These are phyloP conservation scores for Parietichytrium sp. DNA, from an alignment of 108 stramenopile genomes.

Conservation along the genomic window DNA sequence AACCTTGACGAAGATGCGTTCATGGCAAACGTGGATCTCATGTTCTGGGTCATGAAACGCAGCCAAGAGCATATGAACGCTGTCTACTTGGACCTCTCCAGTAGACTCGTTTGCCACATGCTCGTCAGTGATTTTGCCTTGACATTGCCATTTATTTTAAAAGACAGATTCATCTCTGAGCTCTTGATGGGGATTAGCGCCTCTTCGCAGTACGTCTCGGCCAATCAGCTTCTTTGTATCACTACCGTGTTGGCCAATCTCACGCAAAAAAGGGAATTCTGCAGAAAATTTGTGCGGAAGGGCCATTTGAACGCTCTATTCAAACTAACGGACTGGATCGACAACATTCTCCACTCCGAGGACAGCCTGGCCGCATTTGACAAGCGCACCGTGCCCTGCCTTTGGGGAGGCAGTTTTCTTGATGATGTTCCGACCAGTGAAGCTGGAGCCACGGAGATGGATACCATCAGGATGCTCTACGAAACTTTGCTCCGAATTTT, in stretches of 20 bases:
- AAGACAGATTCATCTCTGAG: neutral
- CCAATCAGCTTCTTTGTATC: neutral
- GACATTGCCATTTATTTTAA: neutral
- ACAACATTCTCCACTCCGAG: no score
- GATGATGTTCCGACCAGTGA: no score
- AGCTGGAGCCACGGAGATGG: no score
- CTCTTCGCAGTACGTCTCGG: neutral
- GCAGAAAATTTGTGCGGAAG: neutral
- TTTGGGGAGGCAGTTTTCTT: no score
- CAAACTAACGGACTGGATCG: no score
- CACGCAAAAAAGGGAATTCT: neutral
- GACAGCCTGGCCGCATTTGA: no score
- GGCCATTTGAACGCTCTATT: neutral
- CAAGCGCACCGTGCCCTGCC: no score
- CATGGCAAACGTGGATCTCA: neutral
- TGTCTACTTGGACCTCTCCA: conserved; percentile 11
- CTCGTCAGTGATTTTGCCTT: conserved; percentile 26
- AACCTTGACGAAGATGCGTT: neutral
- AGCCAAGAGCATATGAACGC: neutral
- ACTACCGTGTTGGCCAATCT: neutral
- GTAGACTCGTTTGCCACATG: conserved; percentile 7
- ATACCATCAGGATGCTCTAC: no score
- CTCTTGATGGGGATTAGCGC: neutral
- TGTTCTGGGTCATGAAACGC: neutral
- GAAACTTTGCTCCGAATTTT: no score